These are phyloP conservation scores for Globisporangium recalcitrans DNA, from an alignment of 352 stramenopile genomes.

Conservation along the genomic window DNA sequence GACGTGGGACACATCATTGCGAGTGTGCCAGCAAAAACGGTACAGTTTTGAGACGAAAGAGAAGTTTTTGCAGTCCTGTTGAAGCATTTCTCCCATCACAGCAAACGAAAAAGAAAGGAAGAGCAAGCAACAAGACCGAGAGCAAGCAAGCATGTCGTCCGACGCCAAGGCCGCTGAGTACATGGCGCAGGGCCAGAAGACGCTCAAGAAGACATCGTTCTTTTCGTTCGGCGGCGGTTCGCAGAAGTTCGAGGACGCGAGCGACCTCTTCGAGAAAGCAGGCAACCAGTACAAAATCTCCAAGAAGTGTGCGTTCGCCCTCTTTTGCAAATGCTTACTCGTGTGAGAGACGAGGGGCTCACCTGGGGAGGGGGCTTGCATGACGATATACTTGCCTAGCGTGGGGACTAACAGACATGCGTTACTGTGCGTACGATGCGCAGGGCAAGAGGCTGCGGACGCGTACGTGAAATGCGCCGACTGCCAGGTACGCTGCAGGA, in stretches of 20 bases:
- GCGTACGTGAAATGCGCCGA: constrained; percentile 78
- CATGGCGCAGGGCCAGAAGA: constrained; percentile 82
- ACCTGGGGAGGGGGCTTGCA: background rate
- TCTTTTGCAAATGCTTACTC: no score
- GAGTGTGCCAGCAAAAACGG: constrained; percentile 4
- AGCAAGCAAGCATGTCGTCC: constrained; percentile 38
- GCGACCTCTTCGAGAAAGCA: constrained; percentile 92
- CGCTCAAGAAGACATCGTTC: constrained; percentile 93
- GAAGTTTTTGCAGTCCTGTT: background rate
- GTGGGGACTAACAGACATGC: background rate
- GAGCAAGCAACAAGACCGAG: background rate
- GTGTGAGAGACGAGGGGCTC: background rate
- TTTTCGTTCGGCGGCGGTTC: constrained; percentile 92
- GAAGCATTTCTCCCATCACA: constrained; percentile 22
- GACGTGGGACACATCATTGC: no score
- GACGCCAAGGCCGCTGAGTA: constrained; percentile 76
- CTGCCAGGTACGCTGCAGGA: constrained; percentile 51
- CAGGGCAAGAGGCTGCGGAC: constrained; percentile 74
- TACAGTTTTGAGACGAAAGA: background rate
- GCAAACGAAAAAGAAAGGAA: constrained; percentile 3
- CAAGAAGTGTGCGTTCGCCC: constrained; percentile 88
- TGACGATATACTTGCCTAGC: background rate
- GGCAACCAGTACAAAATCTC: constrained; percentile 97
- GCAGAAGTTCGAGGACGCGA: constrained; percentile 95
- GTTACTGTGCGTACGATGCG: background rate